phyloP scores from a whole-genome alignment of 176 grass and related monocot species.

The Ensete glaucum region DNA sequence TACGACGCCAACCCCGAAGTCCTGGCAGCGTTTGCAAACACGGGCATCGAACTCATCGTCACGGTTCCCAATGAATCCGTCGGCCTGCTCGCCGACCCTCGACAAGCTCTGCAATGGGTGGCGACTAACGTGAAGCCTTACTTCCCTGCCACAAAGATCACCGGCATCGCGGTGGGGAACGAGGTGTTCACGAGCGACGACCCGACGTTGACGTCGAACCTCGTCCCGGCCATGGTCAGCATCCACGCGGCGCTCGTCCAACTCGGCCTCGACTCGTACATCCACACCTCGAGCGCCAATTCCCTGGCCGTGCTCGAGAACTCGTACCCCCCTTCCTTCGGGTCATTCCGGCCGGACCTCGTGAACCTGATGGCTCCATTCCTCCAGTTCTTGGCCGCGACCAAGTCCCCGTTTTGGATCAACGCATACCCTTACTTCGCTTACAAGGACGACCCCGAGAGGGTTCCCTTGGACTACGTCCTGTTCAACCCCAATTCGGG shows the following conservation, averaged over 20 bases:
- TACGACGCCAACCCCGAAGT: constrained; percentile 87
- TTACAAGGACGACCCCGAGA: constrained; percentile 54
- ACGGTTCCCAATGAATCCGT: constrained; percentile 76
- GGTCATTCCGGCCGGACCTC: constrained; percentile 44
- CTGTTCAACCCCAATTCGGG: constrained; percentile 50
- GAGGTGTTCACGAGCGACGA: constrained; percentile 72
- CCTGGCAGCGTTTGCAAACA: constrained; percentile 51
- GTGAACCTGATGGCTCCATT: constrained; percentile 46
- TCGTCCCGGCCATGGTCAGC: constrained; percentile 76
- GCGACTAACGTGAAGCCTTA: constrained; percentile 40
- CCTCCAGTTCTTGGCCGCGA: constrained; percentile 51
- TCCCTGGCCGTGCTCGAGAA: constrained; percentile 71
- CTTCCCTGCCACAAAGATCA: constrained; percentile 67
- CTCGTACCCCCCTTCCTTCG: constrained; percentile 81
- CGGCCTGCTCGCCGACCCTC: constrained; percentile 32
- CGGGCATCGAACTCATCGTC: constrained; percentile 59
- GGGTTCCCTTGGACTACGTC: constrained; percentile 51
- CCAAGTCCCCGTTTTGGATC: constrained; percentile 64
- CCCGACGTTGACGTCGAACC: constrained; percentile 51
- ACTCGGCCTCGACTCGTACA: constrained; percentile 50
- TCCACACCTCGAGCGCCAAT: constrained; percentile 62
- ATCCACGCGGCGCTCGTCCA: constrained; percentile 59
- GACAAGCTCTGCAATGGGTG: constrained; percentile 57
- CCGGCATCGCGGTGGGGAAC: constrained; percentile 79
- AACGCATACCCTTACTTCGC: constrained; percentile 91